Evolutionary conservation across 192 early-diverging fungal genomes (phyloP).

Genomic region (Coemansia reversa): DNA sequence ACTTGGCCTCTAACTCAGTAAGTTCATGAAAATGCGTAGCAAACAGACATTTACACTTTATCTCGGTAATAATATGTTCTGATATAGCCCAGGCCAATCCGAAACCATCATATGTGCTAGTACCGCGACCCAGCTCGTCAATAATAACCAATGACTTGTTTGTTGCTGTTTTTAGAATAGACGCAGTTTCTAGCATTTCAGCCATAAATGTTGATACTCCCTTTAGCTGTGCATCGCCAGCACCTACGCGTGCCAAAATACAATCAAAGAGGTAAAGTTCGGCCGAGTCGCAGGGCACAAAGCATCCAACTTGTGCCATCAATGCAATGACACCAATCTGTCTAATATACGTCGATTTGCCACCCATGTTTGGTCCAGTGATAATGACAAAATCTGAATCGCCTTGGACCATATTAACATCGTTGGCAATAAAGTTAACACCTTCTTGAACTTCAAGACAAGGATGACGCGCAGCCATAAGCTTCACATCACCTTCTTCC

Average conservation of each 20-base stretch:
- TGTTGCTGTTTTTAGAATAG: constrained; percentile 86
- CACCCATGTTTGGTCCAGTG: constrained; percentile 98
- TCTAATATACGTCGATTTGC: constrained; percentile 96
- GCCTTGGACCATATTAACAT: constrained; percentile 73
- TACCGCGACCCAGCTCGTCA: constrained; percentile 94
- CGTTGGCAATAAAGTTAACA: constrained; percentile 93
- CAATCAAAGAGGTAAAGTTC: constrained; percentile 78
- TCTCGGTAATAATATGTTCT: constrained; percentile 61
- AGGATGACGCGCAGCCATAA: constrained; percentile 82
- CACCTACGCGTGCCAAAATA: constrained; percentile 89
- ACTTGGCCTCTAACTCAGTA: constrained; percentile 71
- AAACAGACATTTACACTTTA: constrained; percentile 83
- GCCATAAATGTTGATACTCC: constrained; percentile 98
- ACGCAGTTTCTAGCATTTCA: constrained; percentile 90
- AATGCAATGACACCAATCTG: constrained; percentile 91
- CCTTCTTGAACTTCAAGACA: constrained; percentile 91
- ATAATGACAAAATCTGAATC: constrained; percentile 83
- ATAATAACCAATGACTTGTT: constrained; percentile 86
- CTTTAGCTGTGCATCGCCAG: constrained; percentile 88
- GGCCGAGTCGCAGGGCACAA: constrained; percentile 85
- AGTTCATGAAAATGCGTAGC: constrained; percentile 99
- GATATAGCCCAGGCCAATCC: constrained; percentile 98
- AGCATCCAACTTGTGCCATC: constrained; percentile 94
- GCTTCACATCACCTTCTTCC: constrained; percentile 63
- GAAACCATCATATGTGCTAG: constrained; percentile 98